phyloP scores from a whole-genome alignment of 2,329 filamentous ascomycete genomes.

The Bertia moriformis region DNA sequence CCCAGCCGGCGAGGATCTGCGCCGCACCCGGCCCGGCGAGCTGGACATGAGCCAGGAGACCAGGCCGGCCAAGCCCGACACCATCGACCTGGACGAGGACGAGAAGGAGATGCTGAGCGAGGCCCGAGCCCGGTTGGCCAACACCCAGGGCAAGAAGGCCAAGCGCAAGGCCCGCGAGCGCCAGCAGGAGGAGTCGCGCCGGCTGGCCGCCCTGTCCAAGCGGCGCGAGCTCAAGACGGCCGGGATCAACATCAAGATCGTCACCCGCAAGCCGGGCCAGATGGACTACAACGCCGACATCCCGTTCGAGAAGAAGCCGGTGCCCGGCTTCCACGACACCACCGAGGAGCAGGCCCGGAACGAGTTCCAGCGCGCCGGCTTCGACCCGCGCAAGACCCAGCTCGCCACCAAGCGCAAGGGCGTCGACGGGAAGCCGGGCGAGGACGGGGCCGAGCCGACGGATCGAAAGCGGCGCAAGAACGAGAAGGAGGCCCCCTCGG shows the following conservation, averaged over 20 bases:
- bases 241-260: constrained; percentile 94
- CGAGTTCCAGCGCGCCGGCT: constrained; percentile 68
- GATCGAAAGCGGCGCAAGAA: constrained; percentile 75
- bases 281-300: constrained; percentile 99
- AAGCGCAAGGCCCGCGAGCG: constrained; percentile 93
- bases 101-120: constrained; percentile 99
- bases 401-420: constrained; percentile 85
- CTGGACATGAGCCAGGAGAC: constrained; percentile 94
- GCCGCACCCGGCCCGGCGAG: constrained; percentile 77
- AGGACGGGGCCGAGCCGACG: constrained; percentile 65
- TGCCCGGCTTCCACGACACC: constrained; percentile 85
- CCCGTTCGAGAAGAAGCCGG: constrained; percentile 85
- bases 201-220: constrained; percentile 84
- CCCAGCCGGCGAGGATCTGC: constrained; percentile 82
- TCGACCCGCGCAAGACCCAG: constrained; percentile 86
- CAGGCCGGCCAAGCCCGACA: constrained; percentile 88
- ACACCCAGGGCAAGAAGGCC: constrained; percentile 97
- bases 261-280: constrained; percentile 79
- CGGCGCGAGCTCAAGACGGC: constrained; percentile 91
- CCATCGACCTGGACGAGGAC: constrained; percentile 94
- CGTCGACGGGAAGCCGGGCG: too few relatives aligned
- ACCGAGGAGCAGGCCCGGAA: constrained; percentile 67
- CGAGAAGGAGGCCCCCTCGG: constrained; percentile 67
- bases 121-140: constrained; percentile 85
- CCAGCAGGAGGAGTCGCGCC: constrained; percentile 84